Base-by-base conservation (phyloP, 2,329 filamentous ascomycete genomes). In the Epichloe festucae region DNA sequence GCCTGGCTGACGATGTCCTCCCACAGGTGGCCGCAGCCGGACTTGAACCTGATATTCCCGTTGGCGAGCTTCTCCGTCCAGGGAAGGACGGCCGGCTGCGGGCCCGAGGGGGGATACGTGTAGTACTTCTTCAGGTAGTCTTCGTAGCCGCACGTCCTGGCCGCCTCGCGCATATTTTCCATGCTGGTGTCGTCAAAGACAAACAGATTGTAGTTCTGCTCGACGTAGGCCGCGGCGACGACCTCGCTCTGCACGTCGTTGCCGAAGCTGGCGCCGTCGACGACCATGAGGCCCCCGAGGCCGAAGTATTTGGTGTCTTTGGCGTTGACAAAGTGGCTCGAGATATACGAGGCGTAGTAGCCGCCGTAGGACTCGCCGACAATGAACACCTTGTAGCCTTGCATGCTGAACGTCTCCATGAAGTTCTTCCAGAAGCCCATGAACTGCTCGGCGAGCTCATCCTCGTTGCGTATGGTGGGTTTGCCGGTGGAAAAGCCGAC, bases 351-450 rank as follows among this genome's bases (percentile, higher is more conserved):
- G 2, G 84, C 78, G 58, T 82, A 85, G 58, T 71, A 67, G 15
- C 85, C 85, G 0, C 78, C 84, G 58, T 86, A 89, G 0, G 77
- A 83, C 64, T 76, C 85, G 6, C 85, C 87, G 0, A 84, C 76
- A 52, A 93, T 77, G 64, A 85, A 91, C 10, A 89, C 75, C 56
- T 85, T 85, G 59, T 77, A 79, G 12, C 76, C 75, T 19, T 85
- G 74, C 59, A 88, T 71, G n/a, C 67, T 71, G 57, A 89, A 89
- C 0, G 81, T 81, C 36, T 86, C 73, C 53, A 88, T 69, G 58
- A 89, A 89, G 68, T 88, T 88, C 69, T 84, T 82, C 75, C 82
- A 89, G 68, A 89, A 93, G 48, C 84, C 84, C 15, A 85, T 71
- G 63, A 91, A 89, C 57, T 90, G 78, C n/a, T 70, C 66, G 0